A percentile compares a stretch with the other conserved stretches of the same genome.
Evolutionary conservation across 1,139 yeast species (phyloP).

Genomic region (Zygotorulaspora mrakii): DNA sequence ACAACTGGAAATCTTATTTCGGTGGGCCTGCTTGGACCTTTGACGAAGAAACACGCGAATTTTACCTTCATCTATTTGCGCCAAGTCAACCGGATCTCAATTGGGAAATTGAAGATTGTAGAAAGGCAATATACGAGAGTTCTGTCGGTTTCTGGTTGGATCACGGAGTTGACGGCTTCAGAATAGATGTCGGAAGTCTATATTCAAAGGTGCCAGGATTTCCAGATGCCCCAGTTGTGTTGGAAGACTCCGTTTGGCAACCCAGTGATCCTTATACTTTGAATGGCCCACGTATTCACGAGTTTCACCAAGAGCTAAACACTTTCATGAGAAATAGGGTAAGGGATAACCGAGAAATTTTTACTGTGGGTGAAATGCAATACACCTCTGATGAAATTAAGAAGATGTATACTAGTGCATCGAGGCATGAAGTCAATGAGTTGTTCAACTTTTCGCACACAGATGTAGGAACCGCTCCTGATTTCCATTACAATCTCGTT

Average conservation of each 20-base stretch:
- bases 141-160: constrained; percentile 55
- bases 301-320: constrained; percentile 52
- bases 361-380: constrained; percentile 58
- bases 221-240: constrained; percentile 48
- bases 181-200: constrained; percentile 53
- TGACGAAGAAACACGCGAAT: constrained; percentile 51
- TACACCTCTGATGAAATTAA: constrained; percentile 43
- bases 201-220: constrained; percentile 48
- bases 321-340: constrained; percentile 11
- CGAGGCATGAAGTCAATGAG: constrained; percentile 46
- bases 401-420: constrained; percentile 39
- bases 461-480: constrained; percentile 38
- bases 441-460: constrained; percentile 49
- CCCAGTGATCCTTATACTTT: constrained; percentile 38
- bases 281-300: constrained; percentile 51
- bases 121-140: constrained; percentile 49
- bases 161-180: constrained; percentile 55
- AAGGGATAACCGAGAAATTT: constrained; percentile 32
- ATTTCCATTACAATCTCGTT: constrained; percentile 39
- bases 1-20: constrained; percentile 52
- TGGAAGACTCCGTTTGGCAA: constrained; percentile 44
- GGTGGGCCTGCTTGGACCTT: constrained; percentile 55
- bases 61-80: constrained; percentile 52
- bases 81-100: constrained; percentile 54
- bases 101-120: constrained; percentile 52